Conservation (phyloP, 2,329 filamentous ascomycete species). For the Colletotrichum acutatum region DNA sequence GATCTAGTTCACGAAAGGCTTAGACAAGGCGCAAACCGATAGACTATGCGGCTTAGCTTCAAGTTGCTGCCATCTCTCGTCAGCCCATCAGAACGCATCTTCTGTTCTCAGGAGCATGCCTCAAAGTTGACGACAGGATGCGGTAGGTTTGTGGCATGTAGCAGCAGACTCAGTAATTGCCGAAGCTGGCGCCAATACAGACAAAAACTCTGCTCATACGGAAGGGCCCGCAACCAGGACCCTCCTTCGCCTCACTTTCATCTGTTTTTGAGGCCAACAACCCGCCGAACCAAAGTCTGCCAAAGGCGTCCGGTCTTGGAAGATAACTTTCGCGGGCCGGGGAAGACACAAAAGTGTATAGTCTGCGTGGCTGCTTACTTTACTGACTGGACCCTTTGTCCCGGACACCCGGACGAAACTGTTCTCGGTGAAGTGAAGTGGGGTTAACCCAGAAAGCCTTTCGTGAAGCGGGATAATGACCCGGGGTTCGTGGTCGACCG, state of each 20-base stretch:
- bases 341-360: neutral
- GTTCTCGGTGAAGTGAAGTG: neutral
- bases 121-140: neutral
- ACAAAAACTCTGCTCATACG: neutral
- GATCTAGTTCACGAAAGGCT: neutral
- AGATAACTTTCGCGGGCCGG: conserved; percentile 22
- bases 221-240: neutral
- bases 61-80: neutral
- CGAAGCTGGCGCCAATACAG: neutral
- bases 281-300: conserved; percentile 4
- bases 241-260: conserved; percentile 16
- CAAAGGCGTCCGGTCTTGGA: conserved; percentile 12
- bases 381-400: conserved; percentile 1
- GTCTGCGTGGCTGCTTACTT: neutral
- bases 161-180: neutral
- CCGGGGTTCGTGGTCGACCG: conserved; percentile 21
- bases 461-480: neutral
- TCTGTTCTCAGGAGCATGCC: neutral
- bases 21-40: neutral
- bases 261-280: neutral
- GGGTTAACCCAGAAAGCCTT: neutral
- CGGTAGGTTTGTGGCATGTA: neutral
- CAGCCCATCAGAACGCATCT: neutral
- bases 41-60: neutral
- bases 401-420: neutral